Conservation (phyloP, 2,329 filamentous ascomycete genomes). For the Aquanectria penicillioides region DNA sequence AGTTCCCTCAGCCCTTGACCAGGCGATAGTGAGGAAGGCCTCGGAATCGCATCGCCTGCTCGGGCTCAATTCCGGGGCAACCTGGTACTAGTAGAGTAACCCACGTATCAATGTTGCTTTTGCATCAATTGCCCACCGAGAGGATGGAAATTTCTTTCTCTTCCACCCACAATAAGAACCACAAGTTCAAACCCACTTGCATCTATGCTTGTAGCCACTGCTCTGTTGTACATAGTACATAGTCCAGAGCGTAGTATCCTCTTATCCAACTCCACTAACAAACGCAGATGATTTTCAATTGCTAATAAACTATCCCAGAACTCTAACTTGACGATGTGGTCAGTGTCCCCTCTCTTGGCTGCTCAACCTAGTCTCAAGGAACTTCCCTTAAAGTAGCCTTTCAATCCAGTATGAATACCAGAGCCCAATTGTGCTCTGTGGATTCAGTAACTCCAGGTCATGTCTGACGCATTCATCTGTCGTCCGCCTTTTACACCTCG, state of each 20-base stretch:
- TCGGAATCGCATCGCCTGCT: conserved; percentile 10
- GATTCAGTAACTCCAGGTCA: too few species aligned
- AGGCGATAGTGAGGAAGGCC: neutral
- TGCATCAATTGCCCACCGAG: too few species aligned
- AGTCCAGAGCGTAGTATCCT: too few species aligned
- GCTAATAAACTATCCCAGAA: neutral
- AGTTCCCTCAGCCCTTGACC: neutral
- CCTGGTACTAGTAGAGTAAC: neutral
- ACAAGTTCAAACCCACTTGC: conserved; percentile 9
- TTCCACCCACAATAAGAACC: neutral
- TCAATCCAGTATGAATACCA: too few species aligned
- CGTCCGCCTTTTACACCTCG: conserved; percentile 13
- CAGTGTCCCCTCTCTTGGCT: neutral
- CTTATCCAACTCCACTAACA: conserved; percentile 21
- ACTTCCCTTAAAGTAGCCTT: too few species aligned
- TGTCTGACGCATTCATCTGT: neutral
- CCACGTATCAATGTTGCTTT: too few species aligned
- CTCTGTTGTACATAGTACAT: too few species aligned
- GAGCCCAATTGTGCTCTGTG: too few species aligned
- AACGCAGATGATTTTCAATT: conserved; percentile 11
- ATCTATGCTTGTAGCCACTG: too few species aligned
- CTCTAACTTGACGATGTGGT: neutral
- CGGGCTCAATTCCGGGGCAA: conserved; percentile 2
- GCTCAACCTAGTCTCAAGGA: too few species aligned
- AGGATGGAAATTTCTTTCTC: neutral